Conservation (phyloP, 2,329 filamentous ascomycete genomes). For the Pyrenophora tritici-repentis region DNA sequence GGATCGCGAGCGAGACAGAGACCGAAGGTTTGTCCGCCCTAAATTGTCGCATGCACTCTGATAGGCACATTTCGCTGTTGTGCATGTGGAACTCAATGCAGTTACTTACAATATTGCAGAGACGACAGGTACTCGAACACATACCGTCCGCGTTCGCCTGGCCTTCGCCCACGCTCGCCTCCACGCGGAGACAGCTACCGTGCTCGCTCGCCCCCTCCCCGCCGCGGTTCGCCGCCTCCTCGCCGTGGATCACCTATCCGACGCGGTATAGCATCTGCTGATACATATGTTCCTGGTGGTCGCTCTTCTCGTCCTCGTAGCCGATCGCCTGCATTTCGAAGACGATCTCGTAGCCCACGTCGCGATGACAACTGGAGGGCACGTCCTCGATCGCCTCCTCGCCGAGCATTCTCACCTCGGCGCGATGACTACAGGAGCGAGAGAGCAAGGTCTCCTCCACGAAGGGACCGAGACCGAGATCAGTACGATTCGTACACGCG, state of each 20-base stretch:
- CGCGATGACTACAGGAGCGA: slow-evolving; percentile 45
- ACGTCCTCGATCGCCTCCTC: slow-evolving; percentile 56
- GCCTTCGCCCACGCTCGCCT: slow-evolving; percentile 33
- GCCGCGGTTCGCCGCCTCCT: slow-evolving; percentile 8
- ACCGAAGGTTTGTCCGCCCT: slow-evolving; percentile 50
- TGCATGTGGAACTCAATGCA: not conserved
- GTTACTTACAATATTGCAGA: slow-evolving; percentile 27
- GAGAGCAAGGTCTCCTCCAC: slow-evolving; percentile 49
- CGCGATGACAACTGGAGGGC: slow-evolving; percentile 52
- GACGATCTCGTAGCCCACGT: slow-evolving; percentile 49
- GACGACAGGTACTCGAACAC: slow-evolving; percentile 48
- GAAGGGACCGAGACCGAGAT: slow-evolving; percentile 49
- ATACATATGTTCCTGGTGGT: slow-evolving; percentile 49
- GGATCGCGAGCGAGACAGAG: slow-evolving; percentile 50
- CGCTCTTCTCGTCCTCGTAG: slow-evolving; percentile 45
- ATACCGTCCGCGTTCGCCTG: slow-evolving; percentile 44
- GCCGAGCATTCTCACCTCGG: slow-evolving; percentile 48
- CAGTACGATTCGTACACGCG: slow-evolving; percentile 47
- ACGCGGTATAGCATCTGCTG: slow-evolving; percentile 44
- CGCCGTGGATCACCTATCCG: slow-evolving; percentile 36
- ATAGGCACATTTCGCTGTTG: slow-evolving; percentile 1
- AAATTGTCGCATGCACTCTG: slow-evolving; percentile 14
- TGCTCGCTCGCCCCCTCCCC: slow-evolving; percentile 16
- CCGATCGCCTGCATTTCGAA: slow-evolving; percentile 47
- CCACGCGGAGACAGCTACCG: slow-evolving; percentile 47